These are phyloP conservation scores for Streptanthus diversifolius DNA, from an alignment of 345 rosid species.

Conservation along the genomic window DNA sequence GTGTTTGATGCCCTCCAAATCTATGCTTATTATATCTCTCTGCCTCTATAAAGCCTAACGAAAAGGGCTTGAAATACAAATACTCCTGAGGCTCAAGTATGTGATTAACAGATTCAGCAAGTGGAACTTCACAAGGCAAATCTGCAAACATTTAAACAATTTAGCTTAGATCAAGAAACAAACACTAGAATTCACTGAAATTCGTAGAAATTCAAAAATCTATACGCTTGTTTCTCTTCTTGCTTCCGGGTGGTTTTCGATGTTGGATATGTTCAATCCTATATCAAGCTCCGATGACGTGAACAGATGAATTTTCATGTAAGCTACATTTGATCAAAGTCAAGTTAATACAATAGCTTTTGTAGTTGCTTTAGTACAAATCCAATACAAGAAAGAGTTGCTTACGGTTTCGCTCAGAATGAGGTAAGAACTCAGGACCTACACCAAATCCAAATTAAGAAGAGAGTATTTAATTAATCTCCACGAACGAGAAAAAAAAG, in stretches of 20 bases:
- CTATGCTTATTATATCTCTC: conserved; percentile 49
- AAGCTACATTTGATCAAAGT: conserved; percentile 20
- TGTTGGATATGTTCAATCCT: conserved; percentile 24
- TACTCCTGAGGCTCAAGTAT: conserved; percentile 50
- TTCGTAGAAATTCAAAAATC: background rate
- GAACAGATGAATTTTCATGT: conserved; percentile 5
- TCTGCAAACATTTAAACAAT: conserved; percentile 38
- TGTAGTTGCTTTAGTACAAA: background rate
- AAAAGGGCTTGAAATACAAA: conserved; percentile 52
- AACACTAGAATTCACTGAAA: background rate
- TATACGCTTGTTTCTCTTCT: conserved; percentile 32
- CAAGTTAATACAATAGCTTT: conserved; percentile 13
- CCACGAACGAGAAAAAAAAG: background rate
- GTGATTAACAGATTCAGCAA: conserved; percentile 49
- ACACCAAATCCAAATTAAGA: conserved; percentile 9
- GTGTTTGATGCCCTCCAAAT: conserved; percentile 87
- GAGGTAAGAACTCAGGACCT: conserved; percentile 35
- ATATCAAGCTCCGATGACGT: conserved; percentile 21
- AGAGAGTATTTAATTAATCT: background rate
- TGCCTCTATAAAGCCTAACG: conserved; percentile 48
- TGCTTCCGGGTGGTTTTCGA: conserved; percentile 31
- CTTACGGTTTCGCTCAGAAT: conserved; percentile 29
- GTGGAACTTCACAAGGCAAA: conserved; percentile 58
- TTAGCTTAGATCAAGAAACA: background rate
- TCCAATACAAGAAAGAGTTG: background rate